Base-by-base conservation (phyloP, 108 stramenopile species). In the Nitzschia sp. region DNA sequence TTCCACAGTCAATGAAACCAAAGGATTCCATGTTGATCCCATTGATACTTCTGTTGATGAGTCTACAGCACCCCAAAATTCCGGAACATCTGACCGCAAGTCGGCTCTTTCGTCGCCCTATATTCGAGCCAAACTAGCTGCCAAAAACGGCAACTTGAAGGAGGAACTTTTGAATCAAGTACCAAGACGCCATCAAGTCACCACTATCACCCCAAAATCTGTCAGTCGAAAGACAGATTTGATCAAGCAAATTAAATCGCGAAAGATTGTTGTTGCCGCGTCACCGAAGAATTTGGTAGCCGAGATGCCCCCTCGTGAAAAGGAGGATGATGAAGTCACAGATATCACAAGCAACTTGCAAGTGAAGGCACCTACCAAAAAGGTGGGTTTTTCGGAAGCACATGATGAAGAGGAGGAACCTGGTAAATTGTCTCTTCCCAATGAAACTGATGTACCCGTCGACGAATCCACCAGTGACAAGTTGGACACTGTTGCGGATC, bases 91-190 rank as follows among this genome's bases (percentile, higher is more conserved):
- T 44, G 11, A 37, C 1, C 42, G 43, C n/a, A 62, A 46, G 43
- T 8, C n/a, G 1, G 61, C n/a, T 3, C 37, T 62, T 1, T 62
- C 61, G 43, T 62, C 61, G n/a, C 61, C 61, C 11, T 62, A 62
- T 24, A 62, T 62, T 62, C 61, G 40, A 44, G 40, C 25, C 8
- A 62, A 44, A 11, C 37, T 62, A 6, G 37, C 43, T 1, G 15
- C 61, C 0, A 48, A 48, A 17, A 17, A 15, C 17, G 46, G 46
- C 17, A 48, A 15, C 6, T 17, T 17, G n/a, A 48, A 48, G 17
- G 46, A 48, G 17, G 46, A 48, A 48, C n/a, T 17, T 17, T 17
- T 17, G 17, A 17, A 17, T 15, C 46, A 48, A 17, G 46, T 48
- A 17, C 46, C n/a, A 40, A 58, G 57, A 19, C 57, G 37, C 2